These are phyloP conservation scores for Chionographis japonica DNA, from an alignment of 106 monocot species.

Conservation along the genomic window DNA sequence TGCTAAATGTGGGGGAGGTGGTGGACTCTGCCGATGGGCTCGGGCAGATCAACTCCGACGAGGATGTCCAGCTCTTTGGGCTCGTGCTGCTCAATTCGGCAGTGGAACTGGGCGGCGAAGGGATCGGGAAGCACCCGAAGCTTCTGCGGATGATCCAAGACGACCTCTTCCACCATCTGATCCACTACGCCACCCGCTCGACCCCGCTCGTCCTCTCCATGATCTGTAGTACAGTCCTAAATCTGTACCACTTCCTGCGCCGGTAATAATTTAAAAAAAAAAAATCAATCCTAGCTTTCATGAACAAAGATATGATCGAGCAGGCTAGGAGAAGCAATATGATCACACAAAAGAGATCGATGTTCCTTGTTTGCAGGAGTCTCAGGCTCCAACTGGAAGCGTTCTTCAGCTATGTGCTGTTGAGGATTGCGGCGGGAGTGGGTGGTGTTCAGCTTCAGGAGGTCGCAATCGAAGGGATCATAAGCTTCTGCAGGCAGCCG, in stretches of 20 bases:
- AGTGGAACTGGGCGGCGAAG: slow-evolving; percentile 73
- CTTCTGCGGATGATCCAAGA: slow-evolving; percentile 70
- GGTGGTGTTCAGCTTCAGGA: slow-evolving; percentile 57
- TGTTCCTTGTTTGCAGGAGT: slow-evolving; percentile 21
- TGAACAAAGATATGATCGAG: too few species aligned
- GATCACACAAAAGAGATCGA: too few species aligned
- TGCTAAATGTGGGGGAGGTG: slow-evolving; percentile 57
- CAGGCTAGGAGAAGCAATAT: too few species aligned
- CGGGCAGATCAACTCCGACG: slow-evolving; percentile 40
- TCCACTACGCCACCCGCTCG: slow-evolving; percentile 46
- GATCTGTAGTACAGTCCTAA: slow-evolving; percentile 84
- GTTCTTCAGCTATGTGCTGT: slow-evolving; percentile 66
- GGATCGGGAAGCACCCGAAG: slow-evolving; percentile 51
- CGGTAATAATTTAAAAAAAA: slow-evolving; percentile 34
- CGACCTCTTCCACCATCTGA: slow-evolving; percentile 75
- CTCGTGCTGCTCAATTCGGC: slow-evolving; percentile 73
- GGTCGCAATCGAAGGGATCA: slow-evolving; percentile 72
- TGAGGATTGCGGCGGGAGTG: slow-evolving; percentile 35
- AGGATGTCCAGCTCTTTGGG: slow-evolving; percentile 72
- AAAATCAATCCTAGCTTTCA: too few species aligned
- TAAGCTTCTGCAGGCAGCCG: slow-evolving; percentile 74
- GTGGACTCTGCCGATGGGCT: slow-evolving; percentile 30
- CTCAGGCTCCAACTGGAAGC: slow-evolving; percentile 86
- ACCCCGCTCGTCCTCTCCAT: slow-evolving; percentile 76
- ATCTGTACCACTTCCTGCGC: slow-evolving; percentile 81